These are phyloP conservation scores for Dalbergia cochinchinensis DNA, from an alignment of 306 rosid genomes.

Conservation along the genomic window DNA sequence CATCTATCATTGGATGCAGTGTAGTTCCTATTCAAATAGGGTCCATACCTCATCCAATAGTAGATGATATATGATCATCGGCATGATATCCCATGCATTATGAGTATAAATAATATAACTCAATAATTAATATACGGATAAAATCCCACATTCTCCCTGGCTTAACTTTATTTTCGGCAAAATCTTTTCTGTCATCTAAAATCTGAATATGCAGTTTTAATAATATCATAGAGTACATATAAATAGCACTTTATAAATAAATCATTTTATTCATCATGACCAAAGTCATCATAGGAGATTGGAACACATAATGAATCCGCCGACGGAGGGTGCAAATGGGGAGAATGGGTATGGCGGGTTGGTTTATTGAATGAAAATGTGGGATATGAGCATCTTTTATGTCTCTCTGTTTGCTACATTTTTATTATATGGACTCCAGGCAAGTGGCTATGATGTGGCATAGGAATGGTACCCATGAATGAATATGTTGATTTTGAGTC, in stretches of 20 bases:
- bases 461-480: slow-evolving; percentile 54
- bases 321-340: neutral
- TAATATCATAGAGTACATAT: neutral
- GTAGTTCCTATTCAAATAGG: too few relatives aligned
- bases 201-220: neutral
- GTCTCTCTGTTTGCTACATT: slow-evolving; percentile 41
- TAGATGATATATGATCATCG: too few relatives aligned
- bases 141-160: neutral
- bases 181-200: neutral
- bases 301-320: slow-evolving; percentile 24
- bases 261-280: neutral
- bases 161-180: neutral
- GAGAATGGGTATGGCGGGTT: slow-evolving; percentile 19
- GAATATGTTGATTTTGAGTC: slow-evolving; percentile 50
- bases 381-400: slow-evolving; percentile 38
- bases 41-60: too few relatives aligned
- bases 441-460: slow-evolving; percentile 47
- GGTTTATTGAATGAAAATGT: slow-evolving; percentile 26
- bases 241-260: neutral
- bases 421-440: slow-evolving; percentile 22
- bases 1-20: too few relatives aligned
- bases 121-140: too few relatives aligned
- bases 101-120: too few relatives aligned
- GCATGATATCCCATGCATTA: too few relatives aligned
- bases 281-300: slow-evolving; percentile 32